Evolutionary conservation across 192 early-diverging fungal species (phyloP).

Genomic region (Gigaspora rosea): DNA sequence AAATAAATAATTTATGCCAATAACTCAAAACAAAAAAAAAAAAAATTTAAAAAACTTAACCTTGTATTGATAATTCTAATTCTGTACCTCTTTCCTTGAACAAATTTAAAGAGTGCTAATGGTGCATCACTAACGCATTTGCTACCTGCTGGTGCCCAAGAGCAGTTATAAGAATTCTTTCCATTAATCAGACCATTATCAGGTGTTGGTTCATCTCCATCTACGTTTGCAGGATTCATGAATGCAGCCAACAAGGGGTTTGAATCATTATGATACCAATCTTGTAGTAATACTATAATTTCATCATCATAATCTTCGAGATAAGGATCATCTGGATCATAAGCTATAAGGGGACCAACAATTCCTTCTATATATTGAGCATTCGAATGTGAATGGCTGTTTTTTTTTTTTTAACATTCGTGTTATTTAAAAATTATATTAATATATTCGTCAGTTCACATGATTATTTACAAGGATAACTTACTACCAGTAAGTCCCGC

Average conservation of each 20-base stretch:
- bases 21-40: not conserved
- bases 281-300: slow-evolving; percentile 40
- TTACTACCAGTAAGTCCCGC: slow-evolving; percentile 51
- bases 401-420: not conserved
- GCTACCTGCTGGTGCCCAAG: slow-evolving; percentile 31
- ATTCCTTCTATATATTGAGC: slow-evolving; percentile 40
- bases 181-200: slow-evolving; percentile 60
- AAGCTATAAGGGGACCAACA: slow-evolving; percentile 16
- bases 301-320: slow-evolving; percentile 40
- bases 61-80: slow-evolving; percentile 62
- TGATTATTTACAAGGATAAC: not conserved
- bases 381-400: slow-evolving; percentile 40
- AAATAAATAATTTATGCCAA: not conserved
- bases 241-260: slow-evolving; percentile 28
- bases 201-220: slow-evolving; percentile 27
- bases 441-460: not conserved
- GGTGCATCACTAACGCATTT: slow-evolving; percentile 30
- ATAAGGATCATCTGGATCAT: slow-evolving; percentile 38
- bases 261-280: slow-evolving; percentile 38
- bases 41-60: slow-evolving; percentile 17
- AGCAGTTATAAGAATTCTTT: slow-evolving; percentile 41
- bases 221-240: slow-evolving; percentile 28
- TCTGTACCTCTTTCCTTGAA: slow-evolving; percentile 48
- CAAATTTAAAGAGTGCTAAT: slow-evolving; percentile 37
- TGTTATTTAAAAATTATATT: not conserved